These are phyloP conservation scores for Cryptosporidium sp. DNA, from an alignment of 169 alveolate species.

Conservation along the genomic window DNA sequence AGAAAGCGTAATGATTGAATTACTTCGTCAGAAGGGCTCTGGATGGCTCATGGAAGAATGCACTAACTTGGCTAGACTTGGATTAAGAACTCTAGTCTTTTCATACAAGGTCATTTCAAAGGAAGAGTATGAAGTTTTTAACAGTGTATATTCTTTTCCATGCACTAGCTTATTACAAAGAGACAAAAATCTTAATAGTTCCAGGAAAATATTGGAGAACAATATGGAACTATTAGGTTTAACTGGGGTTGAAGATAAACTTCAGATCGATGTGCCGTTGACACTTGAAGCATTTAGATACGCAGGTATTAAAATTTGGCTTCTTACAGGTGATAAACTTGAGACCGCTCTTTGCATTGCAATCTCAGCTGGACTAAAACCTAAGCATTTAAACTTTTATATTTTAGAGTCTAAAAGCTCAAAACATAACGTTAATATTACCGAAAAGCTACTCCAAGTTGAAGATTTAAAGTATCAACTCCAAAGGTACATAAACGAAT, in stretches of 20 bases:
- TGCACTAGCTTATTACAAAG: constrained; percentile 77
- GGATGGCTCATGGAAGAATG: constrained; percentile 90
- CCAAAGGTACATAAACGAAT: constrained; percentile 19
- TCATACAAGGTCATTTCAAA: constrained; percentile 91
- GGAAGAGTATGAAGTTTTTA: constrained; percentile 86
- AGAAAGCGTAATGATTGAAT: constrained; percentile 91
- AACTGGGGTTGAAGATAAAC: constrained; percentile 97
- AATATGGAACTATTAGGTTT: constrained; percentile 92
- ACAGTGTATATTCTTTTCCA: constrained; percentile 61
- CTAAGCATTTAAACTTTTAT: constrained; percentile 81
- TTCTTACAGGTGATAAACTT: constrained; percentile 99
- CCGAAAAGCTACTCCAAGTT: constrained; percentile 10
- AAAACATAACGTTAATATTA: constrained; percentile 9
- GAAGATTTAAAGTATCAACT: constrained; percentile 36
- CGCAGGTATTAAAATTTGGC: constrained; percentile 98
- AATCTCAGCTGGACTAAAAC: constrained; percentile 94
- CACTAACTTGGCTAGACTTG: constrained; percentile 92
- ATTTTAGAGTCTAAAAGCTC: constrained; percentile 60
- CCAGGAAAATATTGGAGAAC: constrained; percentile 81
- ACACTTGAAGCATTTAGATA: constrained; percentile 93
- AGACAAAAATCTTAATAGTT: constrained; percentile 78
- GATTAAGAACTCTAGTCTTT: constrained; percentile 95
- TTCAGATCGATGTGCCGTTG: constrained; percentile 91
- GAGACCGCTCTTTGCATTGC: constrained; percentile 99
- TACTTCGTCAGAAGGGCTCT: constrained; percentile 88